Conservation (phyloP, 2,329 filamentous ascomycete genomes). For the Aspergillus novoparasiticus region DNA sequence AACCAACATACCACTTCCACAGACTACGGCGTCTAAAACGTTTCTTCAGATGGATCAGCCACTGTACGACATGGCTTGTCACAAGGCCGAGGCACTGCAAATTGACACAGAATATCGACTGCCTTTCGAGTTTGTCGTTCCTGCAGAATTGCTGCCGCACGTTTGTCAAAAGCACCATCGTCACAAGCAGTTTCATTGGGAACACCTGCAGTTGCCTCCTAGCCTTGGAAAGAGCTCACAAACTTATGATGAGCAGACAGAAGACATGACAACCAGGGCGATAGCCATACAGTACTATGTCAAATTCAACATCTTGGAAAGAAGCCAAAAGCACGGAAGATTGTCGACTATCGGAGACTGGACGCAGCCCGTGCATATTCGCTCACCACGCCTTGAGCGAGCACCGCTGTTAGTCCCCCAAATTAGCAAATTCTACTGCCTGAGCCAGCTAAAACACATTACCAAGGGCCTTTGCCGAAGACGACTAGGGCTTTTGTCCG, state of each 20-base stretch:
- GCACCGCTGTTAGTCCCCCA: conserved; percentile 11
- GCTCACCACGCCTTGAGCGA: conserved; percentile 11
- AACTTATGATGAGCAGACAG: not conserved
- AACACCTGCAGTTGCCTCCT: conserved; percentile 20
- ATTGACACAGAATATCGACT: conserved; percentile 5
- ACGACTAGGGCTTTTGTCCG: conserved; percentile 6
- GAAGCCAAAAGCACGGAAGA: not conserved
- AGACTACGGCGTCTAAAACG: conserved; percentile 2
- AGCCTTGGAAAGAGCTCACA: conserved; percentile 10
- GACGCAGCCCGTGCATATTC: conserved; percentile 14
- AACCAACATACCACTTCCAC: conserved; percentile 17
- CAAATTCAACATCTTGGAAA: conserved; percentile 6
- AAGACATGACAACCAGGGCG: conserved; percentile 13
- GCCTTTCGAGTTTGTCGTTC: conserved; percentile 20
- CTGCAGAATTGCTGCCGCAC: conserved; percentile 18
- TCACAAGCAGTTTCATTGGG: conserved; percentile 15
- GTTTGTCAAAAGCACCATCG: conserved; percentile 16
- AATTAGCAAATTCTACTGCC: conserved; percentile 12
- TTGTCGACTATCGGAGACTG: conserved; percentile 9
- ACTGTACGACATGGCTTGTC: not conserved
- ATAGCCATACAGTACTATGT: conserved; percentile 12
- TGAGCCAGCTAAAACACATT: conserved; percentile 4
- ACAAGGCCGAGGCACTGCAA: not conserved
- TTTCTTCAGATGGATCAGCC: conserved; percentile 22
- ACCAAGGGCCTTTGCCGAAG: conserved; percentile 9